Base-by-base conservation (phyloP, 73 alveolate species). In the Symbiodinium natans region DNA sequence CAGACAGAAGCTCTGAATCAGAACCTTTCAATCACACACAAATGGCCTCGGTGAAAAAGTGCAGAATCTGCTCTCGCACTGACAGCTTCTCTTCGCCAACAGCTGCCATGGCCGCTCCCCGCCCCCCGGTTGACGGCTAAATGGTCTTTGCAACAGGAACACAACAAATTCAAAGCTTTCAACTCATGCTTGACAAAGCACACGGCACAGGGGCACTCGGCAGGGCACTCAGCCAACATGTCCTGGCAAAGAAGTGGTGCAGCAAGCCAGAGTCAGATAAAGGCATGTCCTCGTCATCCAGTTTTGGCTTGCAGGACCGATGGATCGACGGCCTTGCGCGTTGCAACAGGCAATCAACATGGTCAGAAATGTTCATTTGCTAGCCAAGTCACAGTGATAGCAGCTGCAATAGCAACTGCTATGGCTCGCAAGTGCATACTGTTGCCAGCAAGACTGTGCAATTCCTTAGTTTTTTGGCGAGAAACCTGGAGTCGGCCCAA, bases 341-440 rank as follows among this genome's bases (percentile, higher is more conserved):
- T n/a, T n/a, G n/a, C n/a, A n/a, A n/a, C n/a, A n/a, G n/a, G n/a
- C n/a, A n/a, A 48, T 8, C 23, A 8, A 48, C 8, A 17, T 48
- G 17, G 63, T 48, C 17, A 10, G 63, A 17, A 8, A 17, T 48
- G 63, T 48, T 8, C 8, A 48, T 9, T 25, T 5, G 31, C 29
- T 63, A 36, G 19, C 34, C 8, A 3, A 7, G 63, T 3, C 34
- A 36, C 88, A 54, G 34, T 80, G 38, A 80, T 3, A 38, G 34
- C 17, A 5, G 19, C 27, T 2, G 59, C 59, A 7, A 80, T 13
- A 59, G 88, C 88, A 19, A 59, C 88, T 17, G 48, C 88, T 13
- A 80, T 36, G 54, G 88, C 88, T 6, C 88, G 54, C 38, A 39
- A 33, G 34, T 80, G 88, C 88, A 80, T 80, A 2, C 63, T 59